These are phyloP conservation scores for Babesia divergens DNA, from an alignment of 169 alveolate species.

Conservation along the genomic window DNA sequence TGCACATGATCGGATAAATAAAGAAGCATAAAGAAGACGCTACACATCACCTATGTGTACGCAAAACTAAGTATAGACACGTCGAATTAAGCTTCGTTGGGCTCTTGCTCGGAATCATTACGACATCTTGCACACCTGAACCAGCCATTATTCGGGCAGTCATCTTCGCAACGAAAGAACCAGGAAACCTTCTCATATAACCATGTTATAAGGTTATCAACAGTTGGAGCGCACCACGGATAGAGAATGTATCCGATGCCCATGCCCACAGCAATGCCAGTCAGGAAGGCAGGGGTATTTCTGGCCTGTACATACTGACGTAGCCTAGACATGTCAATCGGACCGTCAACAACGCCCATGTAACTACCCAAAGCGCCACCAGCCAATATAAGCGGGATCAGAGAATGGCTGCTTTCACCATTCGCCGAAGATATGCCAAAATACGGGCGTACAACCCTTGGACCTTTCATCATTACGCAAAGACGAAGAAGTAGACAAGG, in stretches of 20 bases:
- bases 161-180: no score
- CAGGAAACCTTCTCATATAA: no score
- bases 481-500: slow-evolving; percentile 15
- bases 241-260: slow-evolving; percentile 15
- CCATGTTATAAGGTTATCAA: no score
- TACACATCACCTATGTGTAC: no score
- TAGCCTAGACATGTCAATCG: neutral
- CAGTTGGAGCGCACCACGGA: neutral
- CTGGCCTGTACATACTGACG: neutral
- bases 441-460: neutral
- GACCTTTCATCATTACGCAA: slow-evolving; percentile 8
- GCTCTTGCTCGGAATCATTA: no score
- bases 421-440: slow-evolving; percentile 5
- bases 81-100: no score
- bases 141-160: no score
- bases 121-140: no score
- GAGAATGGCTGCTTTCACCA: neutral
- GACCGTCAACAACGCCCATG: neutral
- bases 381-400: slow-evolving; percentile 23
- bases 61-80: no score
- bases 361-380: slow-evolving; percentile 20
- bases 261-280: slow-evolving; percentile 3
- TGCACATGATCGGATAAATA: no score
- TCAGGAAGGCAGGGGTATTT: neutral
- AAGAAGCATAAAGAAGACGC: no score